A percentile compares a stretch with the other conserved stretches of the same genome.
Evolutionary conservation across 441 rosid species (phyloP).

Genomic region (Corymbia citriodora): DNA sequence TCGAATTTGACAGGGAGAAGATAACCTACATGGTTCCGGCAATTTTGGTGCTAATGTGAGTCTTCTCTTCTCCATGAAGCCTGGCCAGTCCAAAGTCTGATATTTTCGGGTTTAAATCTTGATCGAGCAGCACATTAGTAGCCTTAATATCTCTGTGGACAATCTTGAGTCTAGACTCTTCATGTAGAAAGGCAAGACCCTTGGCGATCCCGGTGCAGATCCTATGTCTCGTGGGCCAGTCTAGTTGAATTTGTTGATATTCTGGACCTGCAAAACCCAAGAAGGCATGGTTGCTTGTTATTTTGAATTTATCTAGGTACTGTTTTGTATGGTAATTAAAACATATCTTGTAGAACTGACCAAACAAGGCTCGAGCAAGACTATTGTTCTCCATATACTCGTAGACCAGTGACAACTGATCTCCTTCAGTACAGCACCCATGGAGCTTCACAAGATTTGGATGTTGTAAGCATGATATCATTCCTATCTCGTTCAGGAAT

Average conservation of each 20-base stretch:
- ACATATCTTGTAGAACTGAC: slow-evolving; percentile 2
- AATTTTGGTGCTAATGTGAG: slow-evolving; percentile 8
- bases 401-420: slow-evolving; percentile 40
- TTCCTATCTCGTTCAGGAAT: slow-evolving; percentile 48
- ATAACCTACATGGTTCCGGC: slow-evolving; percentile 6
- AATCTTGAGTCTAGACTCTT: slow-evolving; percentile 8
- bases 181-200: slow-evolving; percentile 10
- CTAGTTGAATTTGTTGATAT: not conserved
- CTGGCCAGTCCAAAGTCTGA: slow-evolving; percentile 11
- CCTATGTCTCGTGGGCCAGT: slow-evolving; percentile 6
- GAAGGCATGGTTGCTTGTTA: not conserved
- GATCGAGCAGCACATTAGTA: slow-evolving; percentile 3
- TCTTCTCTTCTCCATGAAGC: slow-evolving; percentile 7
- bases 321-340: not conserved
- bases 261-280: not conserved
- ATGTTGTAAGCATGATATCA: slow-evolving; percentile 46
- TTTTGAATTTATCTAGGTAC: not conserved
- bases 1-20: not conserved
- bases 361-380: slow-evolving; percentile 47
- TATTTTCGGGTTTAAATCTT: not conserved
- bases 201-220: slow-evolving; percentile 4
- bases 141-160: slow-evolving; percentile 7
- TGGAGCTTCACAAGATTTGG: slow-evolving; percentile 52
- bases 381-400: slow-evolving; percentile 57
- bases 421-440: slow-evolving; percentile 54